Evolutionary conservation across 768 basidiomycete genomes (phyloP), one percentile per base, ranked within the genome.

Genomic region (Lanmaoa pseudosensibilis): DNA sequence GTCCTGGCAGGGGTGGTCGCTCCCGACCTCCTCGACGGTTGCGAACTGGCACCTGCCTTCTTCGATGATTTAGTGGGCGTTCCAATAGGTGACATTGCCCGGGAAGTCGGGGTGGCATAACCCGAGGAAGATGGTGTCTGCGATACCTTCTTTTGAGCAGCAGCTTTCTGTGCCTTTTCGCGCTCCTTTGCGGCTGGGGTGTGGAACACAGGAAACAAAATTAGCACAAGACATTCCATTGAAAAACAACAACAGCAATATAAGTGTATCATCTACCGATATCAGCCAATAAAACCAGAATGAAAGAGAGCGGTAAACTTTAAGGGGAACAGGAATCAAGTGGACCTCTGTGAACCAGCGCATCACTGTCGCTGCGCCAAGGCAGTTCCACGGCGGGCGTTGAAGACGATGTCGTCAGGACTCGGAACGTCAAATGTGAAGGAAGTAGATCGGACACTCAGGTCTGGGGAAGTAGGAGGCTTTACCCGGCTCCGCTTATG

Each of bases 341-440:
- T 46, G 57, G 39, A 53, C 36, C 13, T 16, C 39, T 38, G 53
- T 50, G 52, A 48, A 45, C 41, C 45, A 46, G 54, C 1, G 41
- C 25, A 27, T 70, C 64, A 65, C 37, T 62, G 72, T 52, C 75
- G 74, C 52, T 78, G 74, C 12, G 72, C 78, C 46, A 88, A 73
- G 32, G 85, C 74, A 5, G 93, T 90, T 45, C 90, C 90, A 51
- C 82, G 85, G 47, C 93, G 84, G 52, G 93, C 91, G 62, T 83
- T 84, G 64, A 90, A 76, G 10, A 98, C 85, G 59, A 91, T 74
- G 65, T 98, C 96, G 63, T 98, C 96, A 21, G 96, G 96, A 71
- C 94, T 97, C 36, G 91, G 92, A 23, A 79, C 81, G 59, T 94
- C 85, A 66, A 94, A 93, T 11, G 83, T 74, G 68, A 91, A 92